A percentile compares a stretch with the other conserved stretches of the same genome.
These are phyloP conservation scores for Abrus precatorius DNA, from an alignment of 306 rosid genomes.

Conservation along the genomic window DNA sequence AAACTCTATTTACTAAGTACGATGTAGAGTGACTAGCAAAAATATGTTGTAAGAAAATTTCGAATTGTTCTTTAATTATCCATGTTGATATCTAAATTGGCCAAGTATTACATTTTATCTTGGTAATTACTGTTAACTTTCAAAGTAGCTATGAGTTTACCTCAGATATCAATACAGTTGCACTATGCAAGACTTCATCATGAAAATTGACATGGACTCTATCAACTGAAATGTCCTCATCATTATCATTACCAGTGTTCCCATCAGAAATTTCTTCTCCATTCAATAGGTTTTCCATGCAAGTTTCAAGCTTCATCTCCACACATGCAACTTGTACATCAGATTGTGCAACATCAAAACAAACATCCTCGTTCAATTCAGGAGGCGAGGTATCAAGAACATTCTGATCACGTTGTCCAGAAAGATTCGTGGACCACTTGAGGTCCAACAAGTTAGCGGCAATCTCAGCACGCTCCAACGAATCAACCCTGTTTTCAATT, in stretches of 20 bases:
- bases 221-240: slow-evolving; percentile 24
- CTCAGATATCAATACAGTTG: slow-evolving; percentile 53
- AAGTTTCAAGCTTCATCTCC: slow-evolving; percentile 36
- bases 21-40: neutral
- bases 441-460: slow-evolving; percentile 87
- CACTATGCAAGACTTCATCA: slow-evolving; percentile 46
- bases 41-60: neutral
- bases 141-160: slow-evolving; percentile 47
- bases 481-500: slow-evolving; percentile 48
- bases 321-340: slow-evolving; percentile 19
- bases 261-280: slow-evolving; percentile 51
- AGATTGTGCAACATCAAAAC: slow-evolving; percentile 28
- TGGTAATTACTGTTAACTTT: neutral
- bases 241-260: slow-evolving; percentile 18
- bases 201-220: slow-evolving; percentile 48
- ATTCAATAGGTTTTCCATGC: slow-evolving; percentile 41
- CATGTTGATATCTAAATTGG: slow-evolving; percentile 20
- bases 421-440: slow-evolving; percentile 84
- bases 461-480: slow-evolving; percentile 80
- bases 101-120: neutral
- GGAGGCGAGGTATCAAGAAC: slow-evolving; percentile 29
- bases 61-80: neutral
- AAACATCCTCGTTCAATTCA: slow-evolving; percentile 25
- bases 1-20: neutral
- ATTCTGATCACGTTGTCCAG: neutral